Percentiles rank a stretch among this genome's conserved stretches.
Evolutionary conservation across 108 stramenopile genomes (phyloP).

Genomic region (Nannochloropsis gaditana): DNA sequence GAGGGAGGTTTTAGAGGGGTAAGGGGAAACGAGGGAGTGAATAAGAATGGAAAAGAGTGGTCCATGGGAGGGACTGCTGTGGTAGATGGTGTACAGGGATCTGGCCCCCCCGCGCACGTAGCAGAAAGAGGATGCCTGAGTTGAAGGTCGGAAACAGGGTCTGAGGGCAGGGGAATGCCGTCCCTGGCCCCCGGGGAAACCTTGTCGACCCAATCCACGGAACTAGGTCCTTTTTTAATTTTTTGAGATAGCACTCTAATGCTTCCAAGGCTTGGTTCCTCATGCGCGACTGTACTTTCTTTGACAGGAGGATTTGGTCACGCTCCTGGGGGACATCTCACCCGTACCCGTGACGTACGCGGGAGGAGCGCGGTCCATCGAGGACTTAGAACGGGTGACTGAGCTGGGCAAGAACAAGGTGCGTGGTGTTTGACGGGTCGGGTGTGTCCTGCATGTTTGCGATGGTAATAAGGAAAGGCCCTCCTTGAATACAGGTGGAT

Average conservation of each 20-base stretch:
- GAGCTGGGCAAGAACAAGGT: slow-evolving; percentile 64
- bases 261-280: background rate
- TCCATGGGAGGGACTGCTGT: too few species aligned
- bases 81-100: too few species aligned
- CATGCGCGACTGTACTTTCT: background rate
- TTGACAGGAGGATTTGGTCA: slow-evolving; percentile 71
- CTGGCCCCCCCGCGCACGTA: too few species aligned
- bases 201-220: too few species aligned
- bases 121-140: too few species aligned
- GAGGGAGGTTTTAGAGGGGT: too few species aligned
- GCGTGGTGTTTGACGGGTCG: background rate
- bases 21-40: too few species aligned
- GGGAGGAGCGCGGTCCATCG: slow-evolving; percentile 79
- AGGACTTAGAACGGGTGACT: slow-evolving; percentile 79
- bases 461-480: background rate
- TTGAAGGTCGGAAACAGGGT: too few species aligned
- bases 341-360: slow-evolving; percentile 94
- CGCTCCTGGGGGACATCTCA: slow-evolving; percentile 66
- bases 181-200: too few species aligned
- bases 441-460: background rate
- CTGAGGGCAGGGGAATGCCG: too few species aligned
- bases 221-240: background rate
- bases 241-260: background rate
- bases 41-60: too few species aligned
- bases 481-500: slow-evolving; percentile 63